Evolutionary conservation across 257 asterid species (phyloP), one percentile per base, ranked within the genome.

Genomic region (Hygrophila difformis): DNA sequence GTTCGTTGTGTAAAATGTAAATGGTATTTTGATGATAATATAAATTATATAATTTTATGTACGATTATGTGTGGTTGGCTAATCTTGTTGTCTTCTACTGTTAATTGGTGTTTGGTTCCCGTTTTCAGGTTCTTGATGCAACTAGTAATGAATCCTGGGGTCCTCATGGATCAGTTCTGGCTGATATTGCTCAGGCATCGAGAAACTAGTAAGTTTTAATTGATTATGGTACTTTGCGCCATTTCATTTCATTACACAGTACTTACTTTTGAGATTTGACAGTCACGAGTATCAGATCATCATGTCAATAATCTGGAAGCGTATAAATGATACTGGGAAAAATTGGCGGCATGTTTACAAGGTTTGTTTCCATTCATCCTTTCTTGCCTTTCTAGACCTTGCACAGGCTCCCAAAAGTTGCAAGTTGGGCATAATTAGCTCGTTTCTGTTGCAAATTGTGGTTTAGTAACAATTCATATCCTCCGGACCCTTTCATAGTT

Each of bases 81-180:
- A 42, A 26, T 39, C 52, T 17, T 28, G 62, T 42, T 24, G 56
- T 39, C 43, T 45, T 45, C 23, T 47, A 19, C 8, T 53, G 22
- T 20, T 45, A 50, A 50, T 33, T 51, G 48, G 29, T 43, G 22
- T 29, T 55, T 51, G 19, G 49, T 41, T 52, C 55, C 51, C 36
- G 22, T 35, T 35, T 53, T 59, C 64, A 88, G 97, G 94, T 89
- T 56, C 96, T 89, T 51, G 96, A 89, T 66, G 94, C 96, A 48
- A 89, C 94, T 59, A 89, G 93, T 81, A 89, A 89, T 60, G 96
- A 89, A 69, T 81, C 96, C 36, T 89, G 96, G 96, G 98, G 94
- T 56, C 96, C 98, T 53, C 97, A 84, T 67, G 96, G 97, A 56
- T 56, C 89, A 24, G 81, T 72, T 63, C 96, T 88, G 63, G 88